These are phyloP conservation scores for Graphiopsis chlorocephala DNA, from an alignment of 2,329 filamentous ascomycete species.

Conservation along the genomic window DNA sequence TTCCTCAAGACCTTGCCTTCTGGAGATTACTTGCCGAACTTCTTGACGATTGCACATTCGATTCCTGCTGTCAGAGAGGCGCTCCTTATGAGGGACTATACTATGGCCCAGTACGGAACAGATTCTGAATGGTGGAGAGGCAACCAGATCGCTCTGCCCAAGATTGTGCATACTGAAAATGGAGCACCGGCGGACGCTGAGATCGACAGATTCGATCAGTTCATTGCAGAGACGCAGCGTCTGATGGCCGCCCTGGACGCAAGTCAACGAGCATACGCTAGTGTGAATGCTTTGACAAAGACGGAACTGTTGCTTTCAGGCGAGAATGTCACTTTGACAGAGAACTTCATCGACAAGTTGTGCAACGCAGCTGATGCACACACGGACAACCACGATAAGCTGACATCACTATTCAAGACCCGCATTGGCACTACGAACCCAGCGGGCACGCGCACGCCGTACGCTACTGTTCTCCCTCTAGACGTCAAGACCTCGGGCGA, in stretches of 20 bases:
- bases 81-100: slow-evolving; percentile 48
- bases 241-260: slow-evolving; percentile 60
- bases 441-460: slow-evolving; percentile 23
- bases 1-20: slow-evolving; percentile 57
- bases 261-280: slow-evolving; percentile 59
- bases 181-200: slow-evolving; percentile 27
- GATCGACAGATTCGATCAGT: slow-evolving; percentile 40
- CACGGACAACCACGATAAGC: slow-evolving; percentile 11
- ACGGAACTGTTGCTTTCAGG: slow-evolving; percentile 24
- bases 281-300: slow-evolving; percentile 47
- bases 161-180: slow-evolving; percentile 46
- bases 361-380: not conserved
- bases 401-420: slow-evolving; percentile 28
- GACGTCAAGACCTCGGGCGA: slow-evolving; percentile 15
- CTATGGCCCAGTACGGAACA: slow-evolving; percentile 52
- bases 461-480: slow-evolving; percentile 23
- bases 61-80: slow-evolving; percentile 59
- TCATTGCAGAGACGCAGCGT: slow-evolving; percentile 58
- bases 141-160: slow-evolving; percentile 48
- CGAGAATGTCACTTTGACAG: not conserved
- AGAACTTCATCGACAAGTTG: slow-evolving; percentile 13
- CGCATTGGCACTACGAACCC: slow-evolving; percentile 24
- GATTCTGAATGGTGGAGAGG: slow-evolving; percentile 64
- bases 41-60: slow-evolving; percentile 61
- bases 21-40: slow-evolving; percentile 54